These are phyloP conservation scores for Neonectria sp. DNA, from an alignment of 2,329 filamentous ascomycete species.

Conservation along the genomic window DNA sequence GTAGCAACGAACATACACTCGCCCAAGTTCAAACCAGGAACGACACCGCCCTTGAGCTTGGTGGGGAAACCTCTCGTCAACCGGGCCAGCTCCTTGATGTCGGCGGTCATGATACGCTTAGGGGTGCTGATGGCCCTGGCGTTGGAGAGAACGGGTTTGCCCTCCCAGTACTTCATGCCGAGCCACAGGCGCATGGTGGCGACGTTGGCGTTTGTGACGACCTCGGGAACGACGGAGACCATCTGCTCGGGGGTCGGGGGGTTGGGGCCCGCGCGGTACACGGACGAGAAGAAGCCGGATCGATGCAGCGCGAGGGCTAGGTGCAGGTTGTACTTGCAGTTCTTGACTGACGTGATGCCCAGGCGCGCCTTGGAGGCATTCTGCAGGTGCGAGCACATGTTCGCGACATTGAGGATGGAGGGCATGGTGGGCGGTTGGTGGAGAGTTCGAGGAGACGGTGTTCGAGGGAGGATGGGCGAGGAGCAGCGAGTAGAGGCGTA, in stretches of 20 bases:
- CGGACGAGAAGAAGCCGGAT: conserved; percentile 84
- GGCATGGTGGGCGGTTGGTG: conserved; percentile 50
- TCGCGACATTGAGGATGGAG: conserved; percentile 77
- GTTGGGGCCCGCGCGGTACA: conserved; percentile 78
- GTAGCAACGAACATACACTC: conserved; percentile 88
- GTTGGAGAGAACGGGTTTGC: conserved; percentile 81
- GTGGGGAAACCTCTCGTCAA: conserved; percentile 79
- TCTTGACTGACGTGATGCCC: conserved; percentile 85
- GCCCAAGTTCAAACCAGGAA: conserved; percentile 83
- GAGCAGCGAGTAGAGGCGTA: not conserved
- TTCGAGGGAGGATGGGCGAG: not conserved
- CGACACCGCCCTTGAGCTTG: conserved; percentile 71
- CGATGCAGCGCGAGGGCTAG: conserved; percentile 85
- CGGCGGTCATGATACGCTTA: conserved; percentile 78
- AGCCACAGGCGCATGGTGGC: conserved; percentile 86
- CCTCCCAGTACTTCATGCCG: conserved; percentile 91
- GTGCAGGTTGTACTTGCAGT: conserved; percentile 84
- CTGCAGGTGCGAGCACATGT: conserved; percentile 92
- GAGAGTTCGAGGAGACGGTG: conserved; percentile 5
- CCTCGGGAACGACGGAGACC: conserved; percentile 64
- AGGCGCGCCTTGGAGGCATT: conserved; percentile 90
- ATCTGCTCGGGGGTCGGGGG: conserved; percentile 66
- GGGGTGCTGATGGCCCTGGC: conserved; percentile 81
- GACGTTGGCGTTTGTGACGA: conserved; percentile 79
- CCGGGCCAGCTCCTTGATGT: conserved; percentile 72